phyloP scores from a whole-genome alignment of 257 asterid species.

The Rehmannia glutinosa region DNA sequence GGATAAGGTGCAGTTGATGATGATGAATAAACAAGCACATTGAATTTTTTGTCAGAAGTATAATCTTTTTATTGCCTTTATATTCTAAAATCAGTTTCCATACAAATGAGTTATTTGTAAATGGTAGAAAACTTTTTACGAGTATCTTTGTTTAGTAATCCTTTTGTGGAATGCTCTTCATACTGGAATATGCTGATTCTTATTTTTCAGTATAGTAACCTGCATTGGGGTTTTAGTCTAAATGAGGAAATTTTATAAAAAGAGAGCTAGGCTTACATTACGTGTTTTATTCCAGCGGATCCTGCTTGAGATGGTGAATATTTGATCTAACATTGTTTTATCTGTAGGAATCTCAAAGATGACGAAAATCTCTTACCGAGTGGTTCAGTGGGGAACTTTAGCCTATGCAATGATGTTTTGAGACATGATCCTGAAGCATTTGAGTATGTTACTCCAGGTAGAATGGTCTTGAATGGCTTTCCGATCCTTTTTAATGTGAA shows the following conservation, averaged over 20 bases:
- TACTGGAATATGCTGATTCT: not conserved
- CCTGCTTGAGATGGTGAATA: constrained; percentile 11
- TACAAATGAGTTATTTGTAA: not conserved
- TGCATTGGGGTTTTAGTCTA: not conserved
- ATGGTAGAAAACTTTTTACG: not conserved
- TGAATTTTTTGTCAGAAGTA: not conserved
- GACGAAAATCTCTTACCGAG: constrained; percentile 41
- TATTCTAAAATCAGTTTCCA: constrained; percentile 10
- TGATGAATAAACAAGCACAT: not conserved
- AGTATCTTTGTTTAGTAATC: not conserved
- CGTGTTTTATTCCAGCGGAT: not conserved
- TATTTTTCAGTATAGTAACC: not conserved
- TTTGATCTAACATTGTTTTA: constrained; percentile 21
- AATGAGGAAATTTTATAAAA: not conserved
- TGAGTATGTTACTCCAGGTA: constrained; percentile 61
- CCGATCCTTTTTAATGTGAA: constrained; percentile 8
- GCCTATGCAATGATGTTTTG: constrained; percentile 62
- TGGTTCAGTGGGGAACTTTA: constrained; percentile 48
- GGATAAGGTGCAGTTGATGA: too few relatives aligned
- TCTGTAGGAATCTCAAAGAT: constrained; percentile 74
- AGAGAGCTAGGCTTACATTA: constrained; percentile 9
- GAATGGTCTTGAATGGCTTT: constrained; percentile 37
- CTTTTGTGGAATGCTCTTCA: constrained; percentile 7
- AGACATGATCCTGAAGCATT: constrained; percentile 64
- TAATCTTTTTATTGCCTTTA: not conserved